Evolutionary conservation across 2,329 filamentous ascomycete species (phyloP).

Genomic region (Hypoxylon sp.): DNA sequence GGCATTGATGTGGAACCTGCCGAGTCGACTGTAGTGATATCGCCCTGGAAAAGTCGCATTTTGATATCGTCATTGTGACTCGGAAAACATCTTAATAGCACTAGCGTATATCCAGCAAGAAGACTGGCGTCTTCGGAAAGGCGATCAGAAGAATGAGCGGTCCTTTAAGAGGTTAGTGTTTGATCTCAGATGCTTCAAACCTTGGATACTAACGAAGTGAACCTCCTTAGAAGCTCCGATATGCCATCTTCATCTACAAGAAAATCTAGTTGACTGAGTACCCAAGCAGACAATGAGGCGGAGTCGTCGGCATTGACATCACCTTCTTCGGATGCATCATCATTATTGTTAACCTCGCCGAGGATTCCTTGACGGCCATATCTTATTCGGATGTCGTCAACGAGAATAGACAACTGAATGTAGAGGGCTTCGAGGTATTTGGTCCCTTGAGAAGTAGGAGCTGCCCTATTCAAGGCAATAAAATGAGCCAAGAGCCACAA

Average conservation of each 20-base stretch:
- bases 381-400: conserved; percentile 66
- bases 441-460: conserved; percentile 46
- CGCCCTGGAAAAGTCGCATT: conserved; percentile 91
- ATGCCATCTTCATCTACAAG: conserved; percentile 84
- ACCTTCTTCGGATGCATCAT: conserved; percentile 60
- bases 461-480: conserved; percentile 68
- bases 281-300: conserved; percentile 65
- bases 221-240: conserved; percentile 68
- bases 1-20: conserved; percentile 65
- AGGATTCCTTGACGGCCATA: conserved; percentile 45
- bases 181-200: conserved; percentile 48
- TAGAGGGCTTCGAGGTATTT: conserved; percentile 67
- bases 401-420: conserved; percentile 67
- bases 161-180: conserved; percentile 51
- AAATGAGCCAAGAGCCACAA: conserved; percentile 79
- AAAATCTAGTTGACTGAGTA: conserved; percentile 76
- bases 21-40: conserved; percentile 63
- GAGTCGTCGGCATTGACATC: conserved; percentile 52
- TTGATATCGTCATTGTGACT: conserved; percentile 87
- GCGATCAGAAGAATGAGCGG: conserved; percentile 53
- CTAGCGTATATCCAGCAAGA: conserved; percentile 88
- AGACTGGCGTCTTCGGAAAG: conserved; percentile 75
- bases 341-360: conserved; percentile 53
- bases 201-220: conserved; percentile 56
- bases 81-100: conserved; percentile 88